A percentile compares a stretch with the other conserved stretches of the same genome.
These are phyloP conservation scores for Huntiella omanensis DNA, from an alignment of 2,329 filamentous ascomycete genomes.

Conservation along the genomic window DNA sequence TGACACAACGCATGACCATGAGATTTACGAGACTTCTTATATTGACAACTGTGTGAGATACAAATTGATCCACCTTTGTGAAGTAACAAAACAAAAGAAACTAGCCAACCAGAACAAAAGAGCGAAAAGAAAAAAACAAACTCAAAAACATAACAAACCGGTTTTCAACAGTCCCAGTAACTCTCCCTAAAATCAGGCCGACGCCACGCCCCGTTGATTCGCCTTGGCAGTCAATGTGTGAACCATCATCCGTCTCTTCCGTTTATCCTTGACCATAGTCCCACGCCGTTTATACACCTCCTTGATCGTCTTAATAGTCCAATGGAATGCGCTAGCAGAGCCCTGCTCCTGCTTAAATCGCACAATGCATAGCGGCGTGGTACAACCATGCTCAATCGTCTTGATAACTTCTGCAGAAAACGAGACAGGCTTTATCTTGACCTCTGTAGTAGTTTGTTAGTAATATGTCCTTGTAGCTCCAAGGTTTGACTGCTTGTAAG, in stretches of 20 bases:
- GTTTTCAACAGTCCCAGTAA: background rate
- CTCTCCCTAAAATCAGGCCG: background rate
- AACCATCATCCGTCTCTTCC: slow-evolving; percentile 54
- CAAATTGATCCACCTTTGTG: background rate
- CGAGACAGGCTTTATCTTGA: slow-evolving; percentile 70
- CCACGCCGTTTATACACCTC: slow-evolving; percentile 45
- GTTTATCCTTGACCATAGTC: slow-evolving; percentile 49
- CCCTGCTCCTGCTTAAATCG: slow-evolving; percentile 80
- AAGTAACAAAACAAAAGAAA: background rate
- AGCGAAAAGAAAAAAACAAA: slow-evolving; percentile 3
- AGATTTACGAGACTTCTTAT: no score
- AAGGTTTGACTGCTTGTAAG: no score
- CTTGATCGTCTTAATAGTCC: slow-evolving; percentile 60
- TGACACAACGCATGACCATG: no score
- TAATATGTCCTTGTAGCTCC: background rate
- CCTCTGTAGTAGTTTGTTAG: slow-evolving; percentile 29
- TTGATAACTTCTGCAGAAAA: slow-evolving; percentile 79
- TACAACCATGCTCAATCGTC: slow-evolving; percentile 67
- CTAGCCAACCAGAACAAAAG: background rate
- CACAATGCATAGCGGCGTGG: slow-evolving; percentile 57
- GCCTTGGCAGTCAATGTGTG: slow-evolving; percentile 29
- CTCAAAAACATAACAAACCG: background rate
- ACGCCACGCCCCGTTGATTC: background rate
- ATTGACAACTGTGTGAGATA: no score
- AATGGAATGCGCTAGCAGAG: slow-evolving; percentile 77